Base-by-base conservation (phyloP, 75 land plant species). In the Cryptomeria japonica region DNA sequence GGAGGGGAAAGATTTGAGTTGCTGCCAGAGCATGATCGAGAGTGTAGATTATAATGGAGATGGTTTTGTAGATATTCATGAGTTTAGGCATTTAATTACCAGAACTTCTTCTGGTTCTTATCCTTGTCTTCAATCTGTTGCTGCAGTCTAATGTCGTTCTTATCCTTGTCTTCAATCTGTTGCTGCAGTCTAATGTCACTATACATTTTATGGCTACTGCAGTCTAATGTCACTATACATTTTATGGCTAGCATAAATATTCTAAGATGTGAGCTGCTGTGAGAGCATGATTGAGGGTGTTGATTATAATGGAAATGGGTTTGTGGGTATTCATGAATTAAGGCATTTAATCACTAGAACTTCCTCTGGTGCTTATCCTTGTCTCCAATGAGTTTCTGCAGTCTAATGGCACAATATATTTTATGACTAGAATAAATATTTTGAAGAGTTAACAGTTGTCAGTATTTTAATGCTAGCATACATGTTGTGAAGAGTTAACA, bases 291-390 rank as follows among this genome's bases (percentile, higher is more conserved):
- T 95, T 34, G 41, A 61, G 28, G 82, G 49, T 13, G 89, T 90
- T 73, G 93, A 92, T 87, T 61, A 28, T 19, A 87, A 95, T 84
- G 89, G 90, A 32, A 93, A 95, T 90, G 92, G 89, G 5, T 37
- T 89, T 32, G 90, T 93, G 38, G 92, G 93, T 86, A 36, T 80
- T 44, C n/a, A 80, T 3, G 83, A 80, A 92, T 93, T 91, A 86
- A 88, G 10, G 31, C 87, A 37, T 88, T 91, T 55, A 89, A 94
- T 87, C 76, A 31, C 38, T 88, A 85, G 92, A 90, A 56, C 28
- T 72, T 39, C 18, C 37, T 75, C 90, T 39, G 83, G 55, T 46
- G n/a, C 42, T 9, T 15, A 25, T 80, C 42, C 83, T 8, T 42
- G 25, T 38, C 83, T 42, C 44, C 83, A 80, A 7, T 72, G 75